Base-by-base conservation (phyloP, 192 early-diverging fungal species). In the Coemansia sp. region DNA sequence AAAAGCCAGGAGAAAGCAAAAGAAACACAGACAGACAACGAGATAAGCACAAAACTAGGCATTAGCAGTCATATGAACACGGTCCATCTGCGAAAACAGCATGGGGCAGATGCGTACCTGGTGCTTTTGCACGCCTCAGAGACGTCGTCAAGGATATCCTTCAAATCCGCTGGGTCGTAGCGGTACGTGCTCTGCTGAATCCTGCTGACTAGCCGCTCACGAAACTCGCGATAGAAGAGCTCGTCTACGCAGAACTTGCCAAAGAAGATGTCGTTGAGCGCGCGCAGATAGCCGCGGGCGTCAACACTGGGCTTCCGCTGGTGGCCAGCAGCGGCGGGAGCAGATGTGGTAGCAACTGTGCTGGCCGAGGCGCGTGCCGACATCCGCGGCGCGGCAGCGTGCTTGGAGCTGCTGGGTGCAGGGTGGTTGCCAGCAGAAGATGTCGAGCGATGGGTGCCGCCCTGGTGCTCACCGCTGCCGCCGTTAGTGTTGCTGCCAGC, bases 241-340 rank as follows among this genome's bases (percentile, higher is more conserved):
- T 85, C 83, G 22, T 85, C 83, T 10, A 80, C 75, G 50, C 78
- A 80, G 53, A 81, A 85, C 58, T 81, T 81, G 39, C 72, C 70
- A 62, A 85, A 85, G 61, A 85, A 76, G 32, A 85, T 48, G 51
- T 85, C 83, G 56, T 77, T 77, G 67, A 85, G 59, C 22, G 83
- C 70, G 40, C 78, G 75, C 64, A 77, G 51, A 19, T 75, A 85
- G 38, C 69, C 76, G 19, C 76, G 61, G 41, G 82, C 68, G 44
- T 81, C 78, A 14, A 81, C 48, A 55, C 73, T 81, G 7, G 54
- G 62, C 59, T 68, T 69, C 53, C 78, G 69, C 73, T 69, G 70
- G 39, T 81, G 73, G 3, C 65, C 69, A 14, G 56, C 57, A 41
- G 57, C 7, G 39, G 20, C 57, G 5, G 14, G 37, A 9, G 57